A percentile compares a stretch with the other conserved stretches of the same genome.
Conservation (phyloP, 192 early-diverging fungal genomes). For the Gryganskiella cystojenkinii region DNA sequence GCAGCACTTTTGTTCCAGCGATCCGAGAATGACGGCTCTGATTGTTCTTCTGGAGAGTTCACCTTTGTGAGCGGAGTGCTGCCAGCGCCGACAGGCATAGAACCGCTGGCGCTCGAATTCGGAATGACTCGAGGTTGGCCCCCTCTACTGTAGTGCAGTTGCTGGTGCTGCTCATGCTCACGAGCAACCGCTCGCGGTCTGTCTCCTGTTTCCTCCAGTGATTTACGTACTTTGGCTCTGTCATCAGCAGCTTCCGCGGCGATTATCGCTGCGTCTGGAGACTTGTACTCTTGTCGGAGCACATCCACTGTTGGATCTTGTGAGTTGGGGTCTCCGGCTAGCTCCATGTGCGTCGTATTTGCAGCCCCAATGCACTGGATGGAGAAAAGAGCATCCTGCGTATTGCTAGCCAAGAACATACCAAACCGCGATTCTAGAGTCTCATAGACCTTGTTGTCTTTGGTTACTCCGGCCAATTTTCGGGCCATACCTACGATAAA, state of each 20-base stretch:
- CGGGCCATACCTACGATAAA: conserved; percentile 44
- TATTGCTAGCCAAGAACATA: conserved; percentile 65
- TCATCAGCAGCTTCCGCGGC: conserved; percentile 29
- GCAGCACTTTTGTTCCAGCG: conserved; percentile 27
- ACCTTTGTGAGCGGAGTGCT: not conserved
- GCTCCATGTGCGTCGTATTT: conserved; percentile 46
- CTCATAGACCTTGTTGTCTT: conserved; percentile 47
- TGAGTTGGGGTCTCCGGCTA: conserved; percentile 31
- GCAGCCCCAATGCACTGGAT: conserved; percentile 63
- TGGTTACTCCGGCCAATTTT: conserved; percentile 51
- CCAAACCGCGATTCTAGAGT: conserved; percentile 53
- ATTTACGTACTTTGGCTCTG: conserved; percentile 18
- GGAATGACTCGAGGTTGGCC: not conserved
- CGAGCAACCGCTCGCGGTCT: conserved; percentile 6
- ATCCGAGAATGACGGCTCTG: not conserved
- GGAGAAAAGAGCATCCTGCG: conserved; percentile 53
- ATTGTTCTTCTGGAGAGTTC: not conserved
- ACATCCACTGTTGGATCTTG: conserved; percentile 33
- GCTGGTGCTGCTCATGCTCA: conserved; percentile 9
- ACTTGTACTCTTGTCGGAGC: conserved; percentile 19
- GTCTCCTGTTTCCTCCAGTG: conserved; percentile 26
- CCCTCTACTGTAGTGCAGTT: conserved; percentile 34
- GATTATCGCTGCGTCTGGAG: conserved; percentile 12
- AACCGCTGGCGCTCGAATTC: not conserved
- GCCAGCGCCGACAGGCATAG: not conserved